Percentiles rank a stretch among this genome's conserved stretches.
These are phyloP conservation scores for Thielaviopsis ethacetica DNA, from an alignment of 2,329 filamentous ascomycete species.

Conservation along the genomic window DNA sequence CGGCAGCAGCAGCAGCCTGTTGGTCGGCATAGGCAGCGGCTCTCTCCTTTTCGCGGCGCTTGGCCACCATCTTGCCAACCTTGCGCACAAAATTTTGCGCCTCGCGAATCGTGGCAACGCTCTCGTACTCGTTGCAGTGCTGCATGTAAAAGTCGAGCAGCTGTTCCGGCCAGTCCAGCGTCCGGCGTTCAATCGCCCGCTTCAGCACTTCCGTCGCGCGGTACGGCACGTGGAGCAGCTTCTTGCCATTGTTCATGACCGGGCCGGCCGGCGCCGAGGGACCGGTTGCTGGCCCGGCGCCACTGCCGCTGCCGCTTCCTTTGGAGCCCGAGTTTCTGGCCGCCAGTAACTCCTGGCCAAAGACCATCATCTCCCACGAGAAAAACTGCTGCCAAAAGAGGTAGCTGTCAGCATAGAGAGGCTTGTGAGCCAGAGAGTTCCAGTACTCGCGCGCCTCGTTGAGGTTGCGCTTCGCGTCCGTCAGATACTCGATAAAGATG, in stretches of 20 bases:
- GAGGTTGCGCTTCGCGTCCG: slow-evolving; percentile 63
- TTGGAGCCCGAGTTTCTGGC: background rate
- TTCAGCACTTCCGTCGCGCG: slow-evolving; percentile 62
- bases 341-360: slow-evolving; percentile 21
- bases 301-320: background rate
- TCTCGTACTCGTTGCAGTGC: slow-evolving; percentile 83
- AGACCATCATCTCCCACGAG: slow-evolving; percentile 69
- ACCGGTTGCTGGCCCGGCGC: background rate
- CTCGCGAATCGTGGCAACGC: slow-evolving; percentile 54
- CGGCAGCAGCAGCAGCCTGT: slow-evolving; percentile 14
- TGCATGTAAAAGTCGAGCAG: slow-evolving; percentile 57
- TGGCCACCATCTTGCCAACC: slow-evolving; percentile 44
- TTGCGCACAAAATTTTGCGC: slow-evolving; percentile 61
- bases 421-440: slow-evolving; percentile 49
- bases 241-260: background rate
- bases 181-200: slow-evolving; percentile 45
- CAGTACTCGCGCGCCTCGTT: slow-evolving; percentile 65
- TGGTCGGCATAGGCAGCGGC: slow-evolving; percentile 31
- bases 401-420: slow-evolving; percentile 56
- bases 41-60: slow-evolving; percentile 50
- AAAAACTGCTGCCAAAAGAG: slow-evolving; percentile 94
- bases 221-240: slow-evolving; percentile 39
- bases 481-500: slow-evolving; percentile 82
- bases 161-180: slow-evolving; percentile 62
- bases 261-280: background rate